These are phyloP conservation scores for Sugiyamaella marilandica DNA, from an alignment of 805 yeast species.

Conservation along the genomic window DNA sequence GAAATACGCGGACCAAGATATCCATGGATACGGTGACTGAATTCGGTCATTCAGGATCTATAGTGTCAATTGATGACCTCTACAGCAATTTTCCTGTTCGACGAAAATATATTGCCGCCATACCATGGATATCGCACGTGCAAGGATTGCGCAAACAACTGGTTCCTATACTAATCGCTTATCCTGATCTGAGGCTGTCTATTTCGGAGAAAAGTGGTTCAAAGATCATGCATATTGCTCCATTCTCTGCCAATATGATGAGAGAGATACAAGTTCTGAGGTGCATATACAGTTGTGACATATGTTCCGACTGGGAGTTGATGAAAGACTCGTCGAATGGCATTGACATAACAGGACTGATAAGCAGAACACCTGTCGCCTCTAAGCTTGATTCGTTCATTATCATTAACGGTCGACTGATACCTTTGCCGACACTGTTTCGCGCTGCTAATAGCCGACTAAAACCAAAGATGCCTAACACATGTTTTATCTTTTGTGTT, in stretches of 20 bases:
- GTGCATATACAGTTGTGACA: background rate
- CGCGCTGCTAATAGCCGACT: background rate
- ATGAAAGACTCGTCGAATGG: background rate
- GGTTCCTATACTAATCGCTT: conserved; percentile 2
- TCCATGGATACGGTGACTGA: background rate
- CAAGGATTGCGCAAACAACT: conserved; percentile 7
- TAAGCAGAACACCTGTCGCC: no score
- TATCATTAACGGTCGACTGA: background rate
- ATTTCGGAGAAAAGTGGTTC: background rate
- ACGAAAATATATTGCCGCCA: conserved; percentile 6
- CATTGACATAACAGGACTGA: background rate
- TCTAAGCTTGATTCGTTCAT: background rate
- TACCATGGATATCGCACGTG: background rate
- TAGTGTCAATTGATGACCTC: conserved; percentile 19
- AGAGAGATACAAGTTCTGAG: conserved; percentile 5
- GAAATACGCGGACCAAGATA: background rate
- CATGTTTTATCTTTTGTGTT: background rate
- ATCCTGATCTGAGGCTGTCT: conserved; percentile 6
- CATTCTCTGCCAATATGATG: background rate
- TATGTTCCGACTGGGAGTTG: background rate
- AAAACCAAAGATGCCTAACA: background rate
- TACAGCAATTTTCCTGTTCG: conserved; percentile 27
- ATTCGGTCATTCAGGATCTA: conserved; percentile 18
- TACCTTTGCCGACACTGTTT: background rate
- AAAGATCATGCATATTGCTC: background rate